These are phyloP conservation scores for Globisporangium sylvaticum DNA, from an alignment of 352 stramenopile species.

Conservation along the genomic window DNA sequence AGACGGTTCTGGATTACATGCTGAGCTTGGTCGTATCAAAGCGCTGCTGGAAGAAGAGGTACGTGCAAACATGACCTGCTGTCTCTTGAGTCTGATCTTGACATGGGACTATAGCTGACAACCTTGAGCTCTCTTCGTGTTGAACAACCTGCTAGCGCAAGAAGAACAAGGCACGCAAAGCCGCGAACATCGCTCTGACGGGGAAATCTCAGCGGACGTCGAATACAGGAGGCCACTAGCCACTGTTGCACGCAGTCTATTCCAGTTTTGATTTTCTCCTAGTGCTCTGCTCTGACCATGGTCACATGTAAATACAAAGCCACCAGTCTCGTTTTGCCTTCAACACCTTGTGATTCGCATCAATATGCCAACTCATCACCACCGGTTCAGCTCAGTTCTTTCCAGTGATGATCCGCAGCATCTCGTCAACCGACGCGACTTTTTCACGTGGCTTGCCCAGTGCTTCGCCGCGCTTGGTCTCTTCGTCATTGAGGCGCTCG, in stretches of 20 bases:
- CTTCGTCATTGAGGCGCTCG: slow-evolving; percentile 51
- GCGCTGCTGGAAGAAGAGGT: slow-evolving; percentile 35
- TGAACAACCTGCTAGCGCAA: slow-evolving; percentile 26
- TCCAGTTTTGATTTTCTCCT: slow-evolving; percentile 5
- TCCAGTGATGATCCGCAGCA: slow-evolving; percentile 41
- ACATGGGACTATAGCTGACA: too few relatives aligned
- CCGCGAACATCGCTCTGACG: slow-evolving; percentile 34
- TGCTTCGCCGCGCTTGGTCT: slow-evolving; percentile 49
- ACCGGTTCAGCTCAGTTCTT: not conserved
- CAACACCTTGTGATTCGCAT: not conserved
- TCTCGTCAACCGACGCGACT: slow-evolving; percentile 71
- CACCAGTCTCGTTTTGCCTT: not conserved
- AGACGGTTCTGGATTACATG: not conserved
- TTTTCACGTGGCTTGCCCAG: slow-evolving; percentile 79
- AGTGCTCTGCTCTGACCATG: not conserved
- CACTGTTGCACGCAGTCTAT: slow-evolving; percentile 1
- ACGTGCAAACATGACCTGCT: too few relatives aligned
- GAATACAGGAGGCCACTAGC: not conserved
- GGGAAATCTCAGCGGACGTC: slow-evolving; percentile 27
- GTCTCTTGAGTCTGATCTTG: too few relatives aligned
- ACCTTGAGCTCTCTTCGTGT: not conserved
- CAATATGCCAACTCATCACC: not conserved
- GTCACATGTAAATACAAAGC: slow-evolving; percentile 1
- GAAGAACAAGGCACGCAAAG: slow-evolving; percentile 39
- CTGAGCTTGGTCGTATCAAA: slow-evolving; percentile 6